phyloP scores from a whole-genome alignment of 257 asterid species.

The Lantana camara region DNA sequence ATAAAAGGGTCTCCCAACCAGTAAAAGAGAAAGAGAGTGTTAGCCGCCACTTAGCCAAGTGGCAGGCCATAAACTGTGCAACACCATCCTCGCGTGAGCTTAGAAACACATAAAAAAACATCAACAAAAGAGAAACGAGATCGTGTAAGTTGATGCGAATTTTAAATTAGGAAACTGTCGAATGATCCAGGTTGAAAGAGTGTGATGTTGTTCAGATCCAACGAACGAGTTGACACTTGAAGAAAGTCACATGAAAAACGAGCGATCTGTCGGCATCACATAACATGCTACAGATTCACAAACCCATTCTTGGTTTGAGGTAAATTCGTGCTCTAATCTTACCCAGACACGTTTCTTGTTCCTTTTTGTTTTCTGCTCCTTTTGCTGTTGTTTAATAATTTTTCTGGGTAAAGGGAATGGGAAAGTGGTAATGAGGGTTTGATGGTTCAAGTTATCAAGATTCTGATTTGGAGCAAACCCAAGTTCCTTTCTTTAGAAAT shows the following conservation, averaged over 20 bases:
- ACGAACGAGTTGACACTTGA: slow-evolving; percentile 18
- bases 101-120: background rate
- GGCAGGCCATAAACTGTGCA: background rate
- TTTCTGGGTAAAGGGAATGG: background rate
- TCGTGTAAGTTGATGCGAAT: too few relatives aligned
- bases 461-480: slow-evolving; percentile 17
- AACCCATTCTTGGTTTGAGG: slow-evolving; percentile 15
- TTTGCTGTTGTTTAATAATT: background rate
- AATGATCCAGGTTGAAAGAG: background rate
- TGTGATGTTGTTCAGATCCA: slow-evolving; percentile 31
- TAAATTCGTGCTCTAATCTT: background rate
- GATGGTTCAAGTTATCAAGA: background rate
- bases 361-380: background rate
- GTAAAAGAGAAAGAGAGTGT: too few relatives aligned
- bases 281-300: slow-evolving; percentile 30
- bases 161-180: background rate
- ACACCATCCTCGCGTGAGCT: background rate
- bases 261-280: slow-evolving; percentile 13
- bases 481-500: background rate
- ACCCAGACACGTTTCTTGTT: background rate
- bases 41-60: background rate
- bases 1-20: too few relatives aligned
- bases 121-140: too few relatives aligned
- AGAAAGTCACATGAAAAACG: slow-evolving; percentile 38
- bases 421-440: background rate